Evolutionary conservation across 83 land plant species (phyloP).

Genomic region (Larix sibirica): DNA sequence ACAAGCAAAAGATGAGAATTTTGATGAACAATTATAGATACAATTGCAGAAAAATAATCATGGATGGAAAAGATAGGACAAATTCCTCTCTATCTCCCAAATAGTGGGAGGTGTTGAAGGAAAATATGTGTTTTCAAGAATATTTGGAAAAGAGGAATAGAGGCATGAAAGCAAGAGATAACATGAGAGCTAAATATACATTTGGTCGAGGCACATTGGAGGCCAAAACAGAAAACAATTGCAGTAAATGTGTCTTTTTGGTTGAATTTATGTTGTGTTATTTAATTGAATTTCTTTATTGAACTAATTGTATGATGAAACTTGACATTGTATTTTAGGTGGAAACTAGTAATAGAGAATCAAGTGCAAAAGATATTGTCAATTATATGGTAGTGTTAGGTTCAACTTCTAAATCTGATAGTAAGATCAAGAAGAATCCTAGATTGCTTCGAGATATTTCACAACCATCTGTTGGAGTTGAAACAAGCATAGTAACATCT

Average conservation of each 20-base stretch:
- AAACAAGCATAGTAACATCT: too few species aligned
- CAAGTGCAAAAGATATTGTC: background rate
- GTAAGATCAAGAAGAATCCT: too few species aligned
- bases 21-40: background rate
- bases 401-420: background rate
- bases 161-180: background rate
- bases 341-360: background rate
- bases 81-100: background rate
- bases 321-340: too few species aligned
- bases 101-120: background rate
- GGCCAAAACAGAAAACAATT: too few species aligned
- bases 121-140: background rate
- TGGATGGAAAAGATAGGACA: background rate
- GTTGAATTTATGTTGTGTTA: too few species aligned
- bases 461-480: too few species aligned
- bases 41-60: background rate
- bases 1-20: background rate
- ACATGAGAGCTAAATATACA: background rate
- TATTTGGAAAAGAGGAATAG: background rate
- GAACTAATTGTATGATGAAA: too few species aligned
- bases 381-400: background rate
- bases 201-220: background rate
- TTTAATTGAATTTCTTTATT: too few species aligned
- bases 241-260: too few species aligned
- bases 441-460: too few species aligned